phyloP scores from a whole-genome alignment of 495 filamentous ascomycete species.

The Hypoxylon rickii region DNA sequence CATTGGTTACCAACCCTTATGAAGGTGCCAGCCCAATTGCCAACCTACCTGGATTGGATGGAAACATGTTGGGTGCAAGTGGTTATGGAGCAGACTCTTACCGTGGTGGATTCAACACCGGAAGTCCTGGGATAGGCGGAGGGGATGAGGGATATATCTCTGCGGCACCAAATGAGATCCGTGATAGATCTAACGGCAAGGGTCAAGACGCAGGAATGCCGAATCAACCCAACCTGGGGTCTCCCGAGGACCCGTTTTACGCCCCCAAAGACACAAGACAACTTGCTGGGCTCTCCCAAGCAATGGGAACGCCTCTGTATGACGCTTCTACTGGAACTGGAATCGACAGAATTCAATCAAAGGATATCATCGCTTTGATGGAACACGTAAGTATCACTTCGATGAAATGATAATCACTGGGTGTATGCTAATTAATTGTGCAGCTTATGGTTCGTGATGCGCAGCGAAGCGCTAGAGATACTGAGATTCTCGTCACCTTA shows the following conservation, averaged over 20 bases:
- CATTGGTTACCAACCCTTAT: constrained; percentile 61
- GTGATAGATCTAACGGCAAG: constrained; percentile 54
- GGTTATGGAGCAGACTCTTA: constrained; percentile 44
- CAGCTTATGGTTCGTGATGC: constrained; percentile 95
- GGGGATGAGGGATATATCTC: constrained; percentile 91
- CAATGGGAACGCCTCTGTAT: constrained; percentile 85
- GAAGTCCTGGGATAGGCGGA: constrained; percentile 56
- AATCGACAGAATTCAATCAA: constrained; percentile 91
- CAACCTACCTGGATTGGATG: constrained; percentile 55
- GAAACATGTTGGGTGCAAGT: constrained; percentile 46
- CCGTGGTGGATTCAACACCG: constrained; percentile 48
- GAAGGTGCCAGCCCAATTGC: constrained; percentile 59
- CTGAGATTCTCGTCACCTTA: constrained; percentile 92
- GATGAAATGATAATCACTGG: background rate
- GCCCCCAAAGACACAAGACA: constrained; percentile 67
- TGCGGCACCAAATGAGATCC: constrained; percentile 73
- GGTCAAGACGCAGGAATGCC: constrained; percentile 63
- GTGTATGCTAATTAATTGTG: constrained; percentile 38
- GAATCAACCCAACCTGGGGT: constrained; percentile 58
- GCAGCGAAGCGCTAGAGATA: constrained; percentile 94
- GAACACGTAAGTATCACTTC: constrained; percentile 72
- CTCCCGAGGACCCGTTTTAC: constrained; percentile 63
- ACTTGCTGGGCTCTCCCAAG: constrained; percentile 88
- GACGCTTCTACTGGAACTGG: constrained; percentile 88
- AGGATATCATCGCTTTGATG: constrained; percentile 97